phyloP scores from a whole-genome alignment of 805 yeast genomes.

The Candida verbasci region DNA sequence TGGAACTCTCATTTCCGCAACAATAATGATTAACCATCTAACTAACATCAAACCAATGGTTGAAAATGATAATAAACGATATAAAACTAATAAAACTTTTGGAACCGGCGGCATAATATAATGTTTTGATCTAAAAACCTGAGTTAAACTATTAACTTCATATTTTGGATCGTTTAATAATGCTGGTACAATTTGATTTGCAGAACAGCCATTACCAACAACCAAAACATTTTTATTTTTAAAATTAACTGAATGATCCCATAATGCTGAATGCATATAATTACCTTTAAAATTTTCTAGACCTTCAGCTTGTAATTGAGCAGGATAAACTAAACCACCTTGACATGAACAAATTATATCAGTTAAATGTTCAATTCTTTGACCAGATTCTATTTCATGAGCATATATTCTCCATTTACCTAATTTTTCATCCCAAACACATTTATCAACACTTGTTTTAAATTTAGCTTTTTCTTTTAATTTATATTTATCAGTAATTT shows the following conservation, averaged over 20 bases:
- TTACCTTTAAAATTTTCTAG: conserved; percentile 31
- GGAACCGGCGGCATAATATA: conserved; percentile 39
- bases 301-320: conserved; percentile 25
- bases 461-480: conserved; percentile 12
- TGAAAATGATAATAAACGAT: conserved; percentile 21
- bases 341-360: conserved; percentile 22
- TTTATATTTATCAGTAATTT: conserved; percentile 25
- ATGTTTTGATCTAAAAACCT: conserved; percentile 33
- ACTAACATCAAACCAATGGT: conserved; percentile 20
- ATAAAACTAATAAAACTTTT: conserved; percentile 13
- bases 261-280: conserved; percentile 39
- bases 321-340: conserved; percentile 38
- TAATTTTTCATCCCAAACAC: conserved; percentile 2
- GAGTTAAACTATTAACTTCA: conserved; percentile 24
- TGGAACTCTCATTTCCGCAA: conserved; percentile 34
- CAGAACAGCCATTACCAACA: conserved; percentile 41
- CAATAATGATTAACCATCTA: conserved; percentile 21
- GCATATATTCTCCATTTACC: conserved; percentile 24
- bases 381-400: conserved; percentile 25
- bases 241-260: conserved; percentile 30
- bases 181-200: conserved; percentile 37
- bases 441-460: conserved; percentile 3
- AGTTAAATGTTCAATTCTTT: conserved; percentile 23
- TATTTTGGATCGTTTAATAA: conserved; percentile 19
- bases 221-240: conserved; percentile 33